Evolutionary conservation across 768 basidiomycete species (phyloP), one percentile per base, ranked within the genome.

Genomic region (Leucogyrophana mollusca): DNA sequence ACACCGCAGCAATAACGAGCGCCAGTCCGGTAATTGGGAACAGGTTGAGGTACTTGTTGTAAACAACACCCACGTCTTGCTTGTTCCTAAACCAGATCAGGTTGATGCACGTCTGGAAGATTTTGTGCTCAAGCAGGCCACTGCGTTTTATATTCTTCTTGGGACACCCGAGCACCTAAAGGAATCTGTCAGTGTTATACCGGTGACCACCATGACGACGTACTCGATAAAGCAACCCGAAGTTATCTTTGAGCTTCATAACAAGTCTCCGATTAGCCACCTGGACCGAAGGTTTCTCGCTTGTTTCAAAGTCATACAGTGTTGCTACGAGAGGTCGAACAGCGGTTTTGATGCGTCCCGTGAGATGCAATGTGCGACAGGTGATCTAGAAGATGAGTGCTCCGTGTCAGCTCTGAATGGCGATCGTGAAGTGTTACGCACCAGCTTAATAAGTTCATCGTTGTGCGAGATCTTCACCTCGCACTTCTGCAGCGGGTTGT

Each of bases 271-370:
- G 49, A 34, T 65, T 66, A 8, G 30, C 23, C 4, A 21, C 27
- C 13, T 60, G 44, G 5, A 46, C 52, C 3, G 50, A 49, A 23
- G 34, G 40, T 21, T 53, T 55, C 4, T 46, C 45, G 10, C 57
- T 60, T 33, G 49, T 57, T 17, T 53, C 37, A 34, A 62, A 64
- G 10, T 56, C 52, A 23, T 54, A 61, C 6, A 50, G 27, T 4
- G 50, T 40, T 30, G 61, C 57, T 1, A 54, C 49, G n/a, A 61
- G 33, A 0, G 41, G 14, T 2, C 42, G 20, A 2, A 50, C 43
- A 45, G 57, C 57, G 4, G 52, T 40, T 42, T 61, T 62, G 21
- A 56, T 46, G 38, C 58, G 56, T 4, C 60, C 54, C 4, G 54
- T 52, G 16, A 56, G 41, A 27, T 63, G 61, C 2, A 50, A 43